phyloP scores from a whole-genome alignment of 2,329 filamentous ascomycete species.

The Aspergillus chevalieri region DNA sequence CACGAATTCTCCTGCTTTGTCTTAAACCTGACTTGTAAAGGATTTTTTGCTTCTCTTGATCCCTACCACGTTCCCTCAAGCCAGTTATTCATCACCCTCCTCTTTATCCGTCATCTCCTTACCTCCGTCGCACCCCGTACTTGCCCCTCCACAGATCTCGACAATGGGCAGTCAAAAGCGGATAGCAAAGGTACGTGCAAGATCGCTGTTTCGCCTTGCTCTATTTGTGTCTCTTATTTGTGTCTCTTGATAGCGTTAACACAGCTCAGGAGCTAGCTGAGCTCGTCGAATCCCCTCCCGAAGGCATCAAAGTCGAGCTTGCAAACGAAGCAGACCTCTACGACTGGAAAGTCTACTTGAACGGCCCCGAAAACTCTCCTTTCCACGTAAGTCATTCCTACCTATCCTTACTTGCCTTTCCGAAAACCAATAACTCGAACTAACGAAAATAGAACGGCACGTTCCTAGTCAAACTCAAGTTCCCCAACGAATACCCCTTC shows the following conservation, averaged over 20 bases:
- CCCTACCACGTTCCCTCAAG: too few relatives aligned
- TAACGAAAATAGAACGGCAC: conserved; percentile 52
- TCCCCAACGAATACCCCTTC: conserved; percentile 83
- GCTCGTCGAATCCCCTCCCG: conserved; percentile 49
- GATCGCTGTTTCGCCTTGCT: neutral
- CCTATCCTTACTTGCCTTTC: too few relatives aligned
- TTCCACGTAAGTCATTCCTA: conserved; percentile 53
- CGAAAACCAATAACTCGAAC: neutral
- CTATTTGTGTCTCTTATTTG: neutral
- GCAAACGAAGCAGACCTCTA: conserved; percentile 60
- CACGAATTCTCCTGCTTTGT: too few relatives aligned
- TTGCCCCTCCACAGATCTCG: neutral
- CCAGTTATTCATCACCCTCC: conserved; percentile 4
- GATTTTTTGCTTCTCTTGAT: too few relatives aligned
- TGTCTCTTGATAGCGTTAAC: conserved; percentile 3
- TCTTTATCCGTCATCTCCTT: conserved; percentile 10
- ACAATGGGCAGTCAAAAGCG: conserved; percentile 42
- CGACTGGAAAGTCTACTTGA: conserved; percentile 62
- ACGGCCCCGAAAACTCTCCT: conserved; percentile 58
- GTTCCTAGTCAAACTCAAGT: conserved; percentile 66
- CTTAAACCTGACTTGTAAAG: too few relatives aligned
- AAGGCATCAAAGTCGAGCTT: conserved; percentile 52
- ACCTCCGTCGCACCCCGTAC: conserved; percentile 1
- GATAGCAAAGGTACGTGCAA: conserved; percentile 38
- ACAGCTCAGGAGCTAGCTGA: conserved; percentile 54